phyloP scores from a whole-genome alignment of 805 yeast genomes.

The Myxozyma geophila region DNA sequence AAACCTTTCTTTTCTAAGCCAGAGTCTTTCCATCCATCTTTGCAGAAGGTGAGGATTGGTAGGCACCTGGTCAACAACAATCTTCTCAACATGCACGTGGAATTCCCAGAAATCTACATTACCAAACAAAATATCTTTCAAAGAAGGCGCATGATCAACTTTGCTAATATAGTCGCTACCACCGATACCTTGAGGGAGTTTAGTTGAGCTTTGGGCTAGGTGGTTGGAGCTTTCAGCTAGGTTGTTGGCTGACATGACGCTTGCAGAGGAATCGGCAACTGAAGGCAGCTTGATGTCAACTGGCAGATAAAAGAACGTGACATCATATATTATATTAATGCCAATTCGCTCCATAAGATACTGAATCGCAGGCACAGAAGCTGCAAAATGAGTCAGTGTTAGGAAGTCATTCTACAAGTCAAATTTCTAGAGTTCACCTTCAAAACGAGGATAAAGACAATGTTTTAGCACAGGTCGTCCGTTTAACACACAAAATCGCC shows the following conservation, averaged over 20 bases:
- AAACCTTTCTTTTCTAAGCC: slow-evolving; percentile 54
- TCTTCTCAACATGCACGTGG: slow-evolving; percentile 30
- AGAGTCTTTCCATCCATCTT: slow-evolving; percentile 46
- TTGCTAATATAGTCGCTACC: not conserved
- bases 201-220: not conserved
- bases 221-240: not conserved
- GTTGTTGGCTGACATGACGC: not conserved
- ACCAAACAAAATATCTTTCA: slow-evolving; percentile 13
- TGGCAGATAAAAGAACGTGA: slow-evolving; percentile 54
- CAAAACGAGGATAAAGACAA: slow-evolving; percentile 76
- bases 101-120: slow-evolving; percentile 21
- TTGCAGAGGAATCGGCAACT: not conserved
- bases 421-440: slow-evolving; percentile 15
- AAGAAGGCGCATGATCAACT: slow-evolving; percentile 10
- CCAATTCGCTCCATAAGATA: slow-evolving; percentile 40
- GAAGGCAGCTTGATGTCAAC: not conserved
- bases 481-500: slow-evolving; percentile 57
- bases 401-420: not conserved
- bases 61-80: slow-evolving; percentile 41
- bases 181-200: not conserved
- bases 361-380: slow-evolving; percentile 41
- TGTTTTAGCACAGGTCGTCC: slow-evolving; percentile 65
- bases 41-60: slow-evolving; percentile 45
- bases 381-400: slow-evolving; percentile 11
- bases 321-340: slow-evolving; percentile 53